Percentiles rank a stretch among this genome's conserved stretches.
phyloP scores from a whole-genome alignment of 768 basidiomycete species.

The Clitopilus hobsonii region DNA sequence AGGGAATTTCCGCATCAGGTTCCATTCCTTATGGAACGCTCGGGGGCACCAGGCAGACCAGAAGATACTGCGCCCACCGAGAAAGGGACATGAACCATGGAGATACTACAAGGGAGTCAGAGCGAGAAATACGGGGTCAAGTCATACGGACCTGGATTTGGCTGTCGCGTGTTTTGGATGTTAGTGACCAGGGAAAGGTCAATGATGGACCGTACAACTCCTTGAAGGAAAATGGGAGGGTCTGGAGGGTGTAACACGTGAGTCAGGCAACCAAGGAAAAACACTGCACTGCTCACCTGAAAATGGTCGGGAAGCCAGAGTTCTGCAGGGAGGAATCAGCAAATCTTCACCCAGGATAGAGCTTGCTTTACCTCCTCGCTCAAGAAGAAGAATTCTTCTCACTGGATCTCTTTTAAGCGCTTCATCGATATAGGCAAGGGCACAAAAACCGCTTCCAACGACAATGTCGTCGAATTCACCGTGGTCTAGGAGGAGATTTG shows the following conservation, averaged over 20 bases:
- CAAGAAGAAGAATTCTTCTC: neutral
- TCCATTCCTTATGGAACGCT: neutral
- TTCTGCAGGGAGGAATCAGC: too few relatives aligned
- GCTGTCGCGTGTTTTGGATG: neutral
- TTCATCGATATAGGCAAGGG: constrained; percentile 8
- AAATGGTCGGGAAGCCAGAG: neutral
- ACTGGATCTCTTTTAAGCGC: constrained; percentile 6
- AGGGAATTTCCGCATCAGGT: constrained; percentile 8
- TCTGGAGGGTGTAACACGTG: neutral
- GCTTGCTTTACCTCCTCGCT: neutral
- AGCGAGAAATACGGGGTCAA: neutral
- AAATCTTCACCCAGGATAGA: too few relatives aligned
- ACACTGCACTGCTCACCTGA: neutral
- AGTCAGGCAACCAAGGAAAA: neutral
- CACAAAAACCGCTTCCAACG: constrained; percentile 2
- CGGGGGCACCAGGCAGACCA: constrained; percentile 11
- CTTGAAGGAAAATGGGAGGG: neutral
- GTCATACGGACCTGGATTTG: neutral
- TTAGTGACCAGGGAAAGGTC: constrained; percentile 4
- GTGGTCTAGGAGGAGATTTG: neutral
- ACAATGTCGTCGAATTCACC: neutral
- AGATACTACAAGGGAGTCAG: neutral
- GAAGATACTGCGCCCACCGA: constrained; percentile 9
- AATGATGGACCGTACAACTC: neutral
- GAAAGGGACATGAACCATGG: constrained; percentile 8